Conservation (phyloP, 1,284 basidiomycete species). For the Rhodotorula mucilaginosa region DNA sequence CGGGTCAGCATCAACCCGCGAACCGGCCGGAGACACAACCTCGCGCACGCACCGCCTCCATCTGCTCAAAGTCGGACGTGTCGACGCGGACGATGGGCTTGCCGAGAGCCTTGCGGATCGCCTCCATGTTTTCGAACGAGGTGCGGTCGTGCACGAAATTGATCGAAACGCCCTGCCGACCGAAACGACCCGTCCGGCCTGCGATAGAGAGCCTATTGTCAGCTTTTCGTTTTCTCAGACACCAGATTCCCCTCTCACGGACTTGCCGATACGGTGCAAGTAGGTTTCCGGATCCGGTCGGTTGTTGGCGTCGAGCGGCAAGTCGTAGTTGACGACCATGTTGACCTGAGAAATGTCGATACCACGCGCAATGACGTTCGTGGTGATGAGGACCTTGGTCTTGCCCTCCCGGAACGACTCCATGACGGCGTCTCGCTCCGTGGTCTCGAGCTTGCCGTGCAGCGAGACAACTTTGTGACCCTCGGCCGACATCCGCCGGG, state of each 20-base stretch:
- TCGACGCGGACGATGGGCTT: slow-evolving; percentile 75
- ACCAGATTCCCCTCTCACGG: no score
- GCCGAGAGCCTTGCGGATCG: slow-evolving; percentile 71
- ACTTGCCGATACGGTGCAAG: slow-evolving; percentile 90
- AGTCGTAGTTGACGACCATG: slow-evolving; percentile 90
- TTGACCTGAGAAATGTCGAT: slow-evolving; percentile 99
- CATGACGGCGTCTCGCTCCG: slow-evolving; percentile 86
- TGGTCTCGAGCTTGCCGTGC: slow-evolving; percentile 87
- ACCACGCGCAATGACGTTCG: slow-evolving; percentile 96
- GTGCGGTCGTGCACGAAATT: slow-evolving; percentile 87
- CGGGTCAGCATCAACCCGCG: not conserved
- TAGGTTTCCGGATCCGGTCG: slow-evolving; percentile 93
- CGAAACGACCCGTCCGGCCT: slow-evolving; percentile 94
- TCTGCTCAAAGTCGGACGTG: slow-evolving; percentile 78
- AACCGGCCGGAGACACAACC: not conserved
- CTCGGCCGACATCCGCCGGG: slow-evolving; percentile 82
- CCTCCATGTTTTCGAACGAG: slow-evolving; percentile 79
- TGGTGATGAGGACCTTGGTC: slow-evolving; percentile 97
- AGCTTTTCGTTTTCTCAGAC: no score
- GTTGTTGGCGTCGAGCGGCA: slow-evolving; percentile 69
- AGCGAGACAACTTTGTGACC: slow-evolving; percentile 96
- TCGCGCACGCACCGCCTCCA: slow-evolving; percentile 67
- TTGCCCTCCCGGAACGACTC: slow-evolving; percentile 93
- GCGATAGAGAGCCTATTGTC: not conserved
- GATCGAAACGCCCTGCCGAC: slow-evolving; percentile 91